phyloP scores from a whole-genome alignment of 1,284 basidiomycete genomes.

The Puccinia horiana region DNA sequence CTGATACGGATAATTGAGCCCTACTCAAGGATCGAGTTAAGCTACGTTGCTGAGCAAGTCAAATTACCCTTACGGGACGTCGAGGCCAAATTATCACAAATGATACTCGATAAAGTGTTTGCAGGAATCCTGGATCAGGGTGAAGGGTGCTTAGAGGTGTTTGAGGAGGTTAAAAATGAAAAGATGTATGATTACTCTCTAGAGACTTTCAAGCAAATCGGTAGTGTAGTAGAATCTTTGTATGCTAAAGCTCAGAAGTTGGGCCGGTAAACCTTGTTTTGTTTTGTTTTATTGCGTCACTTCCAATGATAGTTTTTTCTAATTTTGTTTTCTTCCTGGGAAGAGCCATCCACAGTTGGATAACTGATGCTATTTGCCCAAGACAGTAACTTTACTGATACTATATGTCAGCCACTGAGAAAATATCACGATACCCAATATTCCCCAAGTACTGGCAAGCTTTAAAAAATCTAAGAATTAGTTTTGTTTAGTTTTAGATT shows the following conservation, averaged over 20 bases:
- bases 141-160: conserved; percentile 72
- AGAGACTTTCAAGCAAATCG: conserved; percentile 58
- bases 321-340: too few relatives aligned
- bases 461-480: too few relatives aligned
- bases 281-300: background rate
- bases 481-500: too few relatives aligned
- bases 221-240: conserved; percentile 57
- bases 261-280: conserved; percentile 26
- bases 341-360: too few relatives aligned
- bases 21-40: conserved; percentile 86
- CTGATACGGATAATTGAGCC: conserved; percentile 91
- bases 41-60: conserved; percentile 83
- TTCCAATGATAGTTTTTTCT: background rate
- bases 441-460: too few relatives aligned
- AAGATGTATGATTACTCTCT: conserved; percentile 56
- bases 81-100: conserved; percentile 96
- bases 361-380: too few relatives aligned
- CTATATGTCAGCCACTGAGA: too few relatives aligned
- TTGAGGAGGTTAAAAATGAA: conserved; percentile 55
- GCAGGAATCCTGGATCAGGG: conserved; percentile 94
- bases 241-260: conserved; percentile 56
- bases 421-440: too few relatives aligned
- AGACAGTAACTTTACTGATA: too few relatives aligned
- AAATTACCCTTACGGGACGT: conserved; percentile 88
- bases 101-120: conserved; percentile 95